Evolutionary conservation across 2,329 filamentous ascomycete species (phyloP).

Genomic region (Colletotrichum echinochloae): DNA sequence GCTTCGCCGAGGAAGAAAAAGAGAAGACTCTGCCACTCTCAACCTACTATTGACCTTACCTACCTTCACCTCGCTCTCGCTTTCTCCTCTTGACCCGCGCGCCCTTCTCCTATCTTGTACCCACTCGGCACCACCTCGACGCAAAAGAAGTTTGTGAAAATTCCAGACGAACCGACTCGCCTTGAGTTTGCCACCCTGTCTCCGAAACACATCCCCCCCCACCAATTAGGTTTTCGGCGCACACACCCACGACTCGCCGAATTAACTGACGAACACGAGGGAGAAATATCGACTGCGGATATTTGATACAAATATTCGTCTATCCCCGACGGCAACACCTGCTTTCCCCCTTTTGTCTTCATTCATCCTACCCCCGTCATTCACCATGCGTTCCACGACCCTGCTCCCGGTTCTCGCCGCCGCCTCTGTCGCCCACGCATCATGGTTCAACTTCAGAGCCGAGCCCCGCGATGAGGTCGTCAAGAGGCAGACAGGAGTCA

Average conservation of each 20-base stretch:
- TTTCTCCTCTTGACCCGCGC: not conserved
- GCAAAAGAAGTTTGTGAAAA: constrained; percentile 24
- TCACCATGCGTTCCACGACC: constrained; percentile 61
- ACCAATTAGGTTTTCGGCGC: constrained; percentile 1
- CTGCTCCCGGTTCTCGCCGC: constrained; percentile 61
- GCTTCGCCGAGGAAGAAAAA: not conserved
- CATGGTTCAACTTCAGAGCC: constrained; percentile 45
- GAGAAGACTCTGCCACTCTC: too few relatives aligned
- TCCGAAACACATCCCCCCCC: constrained; percentile 3
- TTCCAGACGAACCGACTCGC: constrained; percentile 30
- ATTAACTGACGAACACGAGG: not conserved
- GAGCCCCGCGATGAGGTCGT: constrained; percentile 32
- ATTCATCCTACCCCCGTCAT: not conserved
- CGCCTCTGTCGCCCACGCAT: constrained; percentile 60
- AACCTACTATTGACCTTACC: not conserved
- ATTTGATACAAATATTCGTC: constrained; percentile 15
- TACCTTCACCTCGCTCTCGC: constrained; percentile 24
- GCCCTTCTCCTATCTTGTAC: constrained; percentile 24
- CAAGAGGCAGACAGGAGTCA: constrained; percentile 34
- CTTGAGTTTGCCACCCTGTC: constrained; percentile 13
- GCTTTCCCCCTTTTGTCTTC: not conserved
- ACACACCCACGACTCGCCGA: not conserved
- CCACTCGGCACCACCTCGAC: constrained; percentile 19
- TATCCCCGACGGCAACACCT: not conserved
- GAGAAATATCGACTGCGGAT: not conserved